Evolutionary conservation across 106 monocot genomes (phyloP).

Genomic region (Alisma plantagoaquatica): DNA sequence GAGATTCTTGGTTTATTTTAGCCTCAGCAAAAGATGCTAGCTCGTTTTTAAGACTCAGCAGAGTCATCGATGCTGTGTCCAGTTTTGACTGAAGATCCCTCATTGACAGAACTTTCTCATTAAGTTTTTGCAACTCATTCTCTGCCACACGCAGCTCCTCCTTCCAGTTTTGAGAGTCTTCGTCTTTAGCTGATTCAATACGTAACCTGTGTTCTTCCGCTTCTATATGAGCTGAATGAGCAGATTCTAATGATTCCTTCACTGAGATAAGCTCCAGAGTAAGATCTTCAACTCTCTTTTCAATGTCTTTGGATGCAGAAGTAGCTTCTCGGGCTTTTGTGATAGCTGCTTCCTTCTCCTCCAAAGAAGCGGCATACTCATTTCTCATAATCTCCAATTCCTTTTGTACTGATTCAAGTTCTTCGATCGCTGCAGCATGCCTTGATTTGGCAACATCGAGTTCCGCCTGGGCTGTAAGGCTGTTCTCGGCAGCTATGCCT

Average conservation of each 20-base stretch:
- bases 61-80: conserved; percentile 19
- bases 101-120: conserved; percentile 11
- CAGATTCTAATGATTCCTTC: conserved; percentile 30
- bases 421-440: conserved; percentile 18
- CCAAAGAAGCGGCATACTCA: conserved; percentile 14
- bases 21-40: conserved; percentile 17
- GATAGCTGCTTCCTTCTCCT: conserved; percentile 18
- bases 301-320: conserved; percentile 19
- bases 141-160: conserved; percentile 22
- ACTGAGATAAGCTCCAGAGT: conserved; percentile 24
- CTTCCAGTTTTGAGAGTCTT: conserved; percentile 19
- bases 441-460: conserved; percentile 26
- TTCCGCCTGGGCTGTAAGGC: conserved; percentile 32
- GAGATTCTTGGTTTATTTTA: conserved; percentile 9
- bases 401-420: conserved; percentile 23
- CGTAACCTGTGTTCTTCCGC: conserved; percentile 34
- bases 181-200: conserved; percentile 16
- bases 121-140: conserved; percentile 14
- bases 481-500: conserved; percentile 20
- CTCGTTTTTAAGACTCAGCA: conserved; percentile 28
- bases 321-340: conserved; percentile 20
- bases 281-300: conserved; percentile 26
- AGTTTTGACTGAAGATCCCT: conserved; percentile 29
- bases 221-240: conserved; percentile 29
- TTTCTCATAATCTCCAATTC: conserved; percentile 17